These are phyloP conservation scores for Castanea sativa DNA, from an alignment of 306 rosid species.

Conservation along the genomic window DNA sequence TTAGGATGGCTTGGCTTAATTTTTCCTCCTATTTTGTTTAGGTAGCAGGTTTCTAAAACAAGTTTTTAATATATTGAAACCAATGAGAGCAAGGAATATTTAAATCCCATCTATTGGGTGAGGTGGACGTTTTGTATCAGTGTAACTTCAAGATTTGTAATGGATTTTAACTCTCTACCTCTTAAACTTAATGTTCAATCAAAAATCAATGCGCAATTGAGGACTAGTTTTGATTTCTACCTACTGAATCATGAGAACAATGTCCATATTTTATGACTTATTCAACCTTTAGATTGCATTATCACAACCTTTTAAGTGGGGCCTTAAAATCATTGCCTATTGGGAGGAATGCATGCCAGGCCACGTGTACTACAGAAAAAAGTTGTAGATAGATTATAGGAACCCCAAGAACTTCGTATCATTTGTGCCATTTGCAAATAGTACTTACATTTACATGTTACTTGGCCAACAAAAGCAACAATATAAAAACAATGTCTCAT, in stretches of 20 bases:
- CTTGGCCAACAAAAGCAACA: not conserved
- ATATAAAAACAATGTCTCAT: not conserved
- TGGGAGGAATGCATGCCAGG: not conserved
- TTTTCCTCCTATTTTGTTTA: not conserved
- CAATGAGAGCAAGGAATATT: not conserved
- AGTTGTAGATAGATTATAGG: not conserved
- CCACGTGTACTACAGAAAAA: not conserved
- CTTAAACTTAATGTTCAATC: conserved; percentile 1
- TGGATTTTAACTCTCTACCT: not conserved
- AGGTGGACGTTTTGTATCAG: too few relatives aligned
- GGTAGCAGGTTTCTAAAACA: not conserved
- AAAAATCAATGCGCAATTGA: not conserved
- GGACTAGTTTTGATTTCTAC: not conserved
- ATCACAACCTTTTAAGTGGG: not conserved
- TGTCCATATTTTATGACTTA: too few relatives aligned
- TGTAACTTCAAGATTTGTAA: too few relatives aligned
- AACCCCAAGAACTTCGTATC: not conserved
- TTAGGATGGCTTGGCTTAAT: not conserved
- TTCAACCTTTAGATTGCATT: not conserved
- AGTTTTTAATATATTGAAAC: not conserved
- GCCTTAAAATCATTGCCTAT: not conserved
- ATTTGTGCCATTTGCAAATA: not conserved
- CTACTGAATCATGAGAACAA: not conserved
- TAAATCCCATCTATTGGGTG: too few relatives aligned
- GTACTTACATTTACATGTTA: not conserved